Conservation (phyloP, 192 early-diverging fungal species). For the Umbelopsis isabellina region DNA sequence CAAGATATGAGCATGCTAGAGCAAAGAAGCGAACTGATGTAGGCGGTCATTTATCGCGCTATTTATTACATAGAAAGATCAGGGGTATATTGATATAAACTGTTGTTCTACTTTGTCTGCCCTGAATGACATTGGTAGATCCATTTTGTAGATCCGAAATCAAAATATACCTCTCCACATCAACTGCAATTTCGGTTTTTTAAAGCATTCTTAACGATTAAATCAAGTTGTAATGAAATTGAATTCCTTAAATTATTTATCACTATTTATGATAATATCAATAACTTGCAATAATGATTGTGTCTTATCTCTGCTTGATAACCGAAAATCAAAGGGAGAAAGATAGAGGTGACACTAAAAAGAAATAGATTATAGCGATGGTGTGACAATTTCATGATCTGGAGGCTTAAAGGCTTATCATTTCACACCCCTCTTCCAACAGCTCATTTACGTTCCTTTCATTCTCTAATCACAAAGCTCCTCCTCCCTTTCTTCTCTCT, state of each 20-base stretch:
- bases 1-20: too few species aligned
- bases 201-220: too few species aligned
- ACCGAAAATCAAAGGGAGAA: too few species aligned
- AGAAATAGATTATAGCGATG: background rate
- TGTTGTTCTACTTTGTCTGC: background rate
- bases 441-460: background rate
- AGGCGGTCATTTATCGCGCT: too few species aligned
- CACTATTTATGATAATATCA: too few species aligned
- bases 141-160: conserved; percentile 17
- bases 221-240: too few species aligned
- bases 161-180: background rate
- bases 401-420: background rate
- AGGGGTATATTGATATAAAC: background rate
- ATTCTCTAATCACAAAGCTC: conserved; percentile 12
- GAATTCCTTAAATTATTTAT: too few species aligned
- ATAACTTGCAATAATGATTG: too few species aligned
- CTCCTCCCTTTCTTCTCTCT: background rate
- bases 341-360: too few species aligned
- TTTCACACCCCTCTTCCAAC: conserved; percentile 11
- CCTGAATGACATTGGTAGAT: background rate
- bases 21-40: too few species aligned
- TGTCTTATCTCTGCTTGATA: too few species aligned
- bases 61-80: background rate
- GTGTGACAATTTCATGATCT: background rate
- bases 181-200: background rate